These are phyloP conservation scores for Linum usitatissimum DNA, from an alignment of 345 rosid genomes.

Conservation along the genomic window DNA sequence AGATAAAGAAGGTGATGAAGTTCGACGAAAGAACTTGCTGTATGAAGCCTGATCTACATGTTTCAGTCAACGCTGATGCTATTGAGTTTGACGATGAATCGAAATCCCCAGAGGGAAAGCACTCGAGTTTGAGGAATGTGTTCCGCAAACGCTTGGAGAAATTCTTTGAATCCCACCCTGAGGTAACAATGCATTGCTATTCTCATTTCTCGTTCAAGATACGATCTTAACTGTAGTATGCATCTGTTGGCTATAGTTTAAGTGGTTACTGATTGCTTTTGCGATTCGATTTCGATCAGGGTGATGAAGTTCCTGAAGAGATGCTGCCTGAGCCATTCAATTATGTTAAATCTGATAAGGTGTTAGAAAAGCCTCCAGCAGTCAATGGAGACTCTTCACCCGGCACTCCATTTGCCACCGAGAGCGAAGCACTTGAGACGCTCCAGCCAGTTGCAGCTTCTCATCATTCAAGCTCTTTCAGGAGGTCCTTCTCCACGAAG, in stretches of 20 bases:
- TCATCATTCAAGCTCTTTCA: constrained; percentile 32
- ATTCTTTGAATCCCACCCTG: constrained; percentile 48
- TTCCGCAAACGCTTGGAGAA: constrained; percentile 49
- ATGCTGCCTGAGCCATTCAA: constrained; percentile 64
- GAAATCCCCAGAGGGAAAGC: constrained; percentile 29
- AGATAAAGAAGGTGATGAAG: constrained; percentile 41
- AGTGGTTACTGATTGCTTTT: neutral
- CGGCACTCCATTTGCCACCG: neutral
- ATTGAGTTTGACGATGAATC: constrained; percentile 23
- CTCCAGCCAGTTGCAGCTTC: constrained; percentile 31
- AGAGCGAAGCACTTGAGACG: constrained; percentile 4
- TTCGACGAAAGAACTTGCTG: constrained; percentile 60
- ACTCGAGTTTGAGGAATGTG: constrained; percentile 40
- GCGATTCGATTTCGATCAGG: constrained; percentile 26
- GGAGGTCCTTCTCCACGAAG: constrained; percentile 33
- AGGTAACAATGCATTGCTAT: constrained; percentile 29
- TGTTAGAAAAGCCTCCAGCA: constrained; percentile 2
- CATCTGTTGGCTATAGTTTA: neutral
- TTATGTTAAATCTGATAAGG: constrained; percentile 15
- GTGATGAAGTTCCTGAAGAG: constrained; percentile 66
- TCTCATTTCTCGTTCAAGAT: neutral
- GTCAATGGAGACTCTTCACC: neutral
- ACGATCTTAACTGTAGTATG: neutral
- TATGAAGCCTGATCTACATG: constrained; percentile 74
- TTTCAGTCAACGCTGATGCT: constrained; percentile 43